Percentiles rank a stretch among this genome's conserved stretches.
Evolutionary conservation across 495 filamentous ascomycete species (phyloP).

Genomic region (Neurospora sp.): DNA sequence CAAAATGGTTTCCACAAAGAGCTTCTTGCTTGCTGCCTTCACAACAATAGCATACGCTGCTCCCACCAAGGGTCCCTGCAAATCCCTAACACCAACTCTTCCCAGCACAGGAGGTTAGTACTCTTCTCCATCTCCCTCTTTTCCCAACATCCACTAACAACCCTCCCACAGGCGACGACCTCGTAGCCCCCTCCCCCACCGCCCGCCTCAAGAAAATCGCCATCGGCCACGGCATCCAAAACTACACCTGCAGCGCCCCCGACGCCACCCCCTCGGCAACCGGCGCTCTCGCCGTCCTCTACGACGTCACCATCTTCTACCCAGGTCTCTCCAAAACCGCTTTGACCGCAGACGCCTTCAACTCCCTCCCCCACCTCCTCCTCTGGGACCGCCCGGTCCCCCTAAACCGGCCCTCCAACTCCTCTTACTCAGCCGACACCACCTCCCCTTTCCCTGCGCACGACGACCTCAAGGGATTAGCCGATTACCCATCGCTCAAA

Average conservation of each 20-base stretch:
- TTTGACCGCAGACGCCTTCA: conserved; percentile 17
- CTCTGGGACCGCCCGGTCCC: conserved; percentile 26
- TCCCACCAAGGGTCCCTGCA: conserved; percentile 4
- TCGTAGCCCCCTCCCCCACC: conserved; percentile 36
- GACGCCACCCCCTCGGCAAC: conserved; percentile 24
- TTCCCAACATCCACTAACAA: conserved; percentile 5
- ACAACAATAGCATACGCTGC: conserved; percentile 16
- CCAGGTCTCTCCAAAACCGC: conserved; percentile 22
- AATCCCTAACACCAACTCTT: conserved; percentile 11
- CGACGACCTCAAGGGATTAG: conserved; percentile 19
- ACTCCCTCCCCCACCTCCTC: conserved; percentile 20
- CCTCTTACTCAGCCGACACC: conserved; percentile 22
- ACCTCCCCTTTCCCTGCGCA: conserved; percentile 32
- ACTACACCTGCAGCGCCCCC: conserved; percentile 53
- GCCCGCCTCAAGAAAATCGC: conserved; percentile 51
- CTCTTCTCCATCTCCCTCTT: neutral
- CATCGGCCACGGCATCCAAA: conserved; percentile 65
- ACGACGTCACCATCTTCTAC: conserved; percentile 45
- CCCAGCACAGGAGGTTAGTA: conserved; percentile 13
- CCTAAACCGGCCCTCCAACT: conserved; percentile 28
- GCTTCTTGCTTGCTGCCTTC: conserved; percentile 16
- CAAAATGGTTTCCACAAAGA: conserved; percentile 22
- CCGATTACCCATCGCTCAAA: conserved; percentile 16
- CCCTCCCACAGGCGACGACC: conserved; percentile 20
- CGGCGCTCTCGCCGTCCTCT: conserved; percentile 60